phyloP scores from a whole-genome alignment of 129 eudicot genomes.

The Tagetes erecta region DNA sequence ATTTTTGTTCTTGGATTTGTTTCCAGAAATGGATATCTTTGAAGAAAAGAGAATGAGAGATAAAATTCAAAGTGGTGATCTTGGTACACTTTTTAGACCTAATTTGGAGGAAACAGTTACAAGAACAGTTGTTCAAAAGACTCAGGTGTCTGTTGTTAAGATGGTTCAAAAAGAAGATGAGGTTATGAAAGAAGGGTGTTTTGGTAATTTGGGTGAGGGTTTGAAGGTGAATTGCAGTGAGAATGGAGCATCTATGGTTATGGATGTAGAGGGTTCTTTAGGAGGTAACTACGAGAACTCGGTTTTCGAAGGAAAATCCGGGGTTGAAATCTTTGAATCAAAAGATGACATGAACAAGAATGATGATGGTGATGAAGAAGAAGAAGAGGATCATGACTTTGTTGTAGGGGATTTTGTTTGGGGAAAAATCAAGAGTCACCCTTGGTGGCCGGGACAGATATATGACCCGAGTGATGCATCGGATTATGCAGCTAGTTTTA shows the following conservation, averaged over 20 bases:
- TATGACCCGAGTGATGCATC: constrained; percentile 65
- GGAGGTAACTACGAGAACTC: background rate
- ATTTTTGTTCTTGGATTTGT: background rate
- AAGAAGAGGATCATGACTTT: constrained; percentile 29
- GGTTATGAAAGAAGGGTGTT: constrained; percentile 8
- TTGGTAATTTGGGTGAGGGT: constrained; percentile 16
- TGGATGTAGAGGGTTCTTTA: constrained; percentile 11
- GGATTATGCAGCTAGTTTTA: constrained; percentile 46
- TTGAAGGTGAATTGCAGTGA: background rate
- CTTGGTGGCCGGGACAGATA: constrained; percentile 96
- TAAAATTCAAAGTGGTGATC: constrained; percentile 30
- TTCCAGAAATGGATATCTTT: constrained; percentile 36
- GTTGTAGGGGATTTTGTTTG: constrained; percentile 80
- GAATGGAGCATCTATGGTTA: background rate
- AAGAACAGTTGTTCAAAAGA: constrained; percentile 16
- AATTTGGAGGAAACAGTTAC: constrained; percentile 18
- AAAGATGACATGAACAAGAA: background rate
- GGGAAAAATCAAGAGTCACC: constrained; percentile 76
- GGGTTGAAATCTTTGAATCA: background rate
- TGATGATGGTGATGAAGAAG: background rate
- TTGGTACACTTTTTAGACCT: background rate
- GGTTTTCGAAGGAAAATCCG: background rate
- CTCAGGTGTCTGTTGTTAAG: constrained; percentile 11
- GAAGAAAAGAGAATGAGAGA: constrained; percentile 25
- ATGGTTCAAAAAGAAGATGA: constrained; percentile 16